Percentiles rank a stretch among this genome's conserved stretches.
These are phyloP conservation scores for Apiospora koreana DNA, from an alignment of 2,329 filamentous ascomycete species.

Conservation along the genomic window DNA sequence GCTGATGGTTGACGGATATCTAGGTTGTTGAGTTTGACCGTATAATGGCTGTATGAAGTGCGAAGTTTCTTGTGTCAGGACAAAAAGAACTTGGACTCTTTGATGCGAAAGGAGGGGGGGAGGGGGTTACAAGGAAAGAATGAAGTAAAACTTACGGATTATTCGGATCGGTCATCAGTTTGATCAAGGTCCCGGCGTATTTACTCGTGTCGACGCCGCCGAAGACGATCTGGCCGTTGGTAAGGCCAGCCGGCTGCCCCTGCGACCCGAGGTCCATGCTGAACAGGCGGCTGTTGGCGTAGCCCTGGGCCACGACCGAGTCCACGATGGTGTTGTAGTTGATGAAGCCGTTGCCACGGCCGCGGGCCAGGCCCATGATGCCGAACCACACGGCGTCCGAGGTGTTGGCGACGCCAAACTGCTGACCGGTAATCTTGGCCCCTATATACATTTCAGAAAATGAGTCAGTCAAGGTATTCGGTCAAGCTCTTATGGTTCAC, in stretches of 20 bases:
- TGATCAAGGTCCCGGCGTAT: conserved; percentile 46
- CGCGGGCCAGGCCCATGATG: conserved; percentile 52
- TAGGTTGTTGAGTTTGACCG: conserved; percentile 26
- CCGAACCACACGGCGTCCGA: conserved; percentile 52
- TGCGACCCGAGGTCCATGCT: conserved; percentile 49
- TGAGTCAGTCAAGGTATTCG: background rate
- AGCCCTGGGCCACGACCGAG: conserved; percentile 45
- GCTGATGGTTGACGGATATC: conserved; percentile 21
- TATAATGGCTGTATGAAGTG: conserved; percentile 27
- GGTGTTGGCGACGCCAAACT: conserved; percentile 48
- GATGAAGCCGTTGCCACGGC: conserved; percentile 40
- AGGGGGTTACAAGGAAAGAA: conserved; percentile 32
- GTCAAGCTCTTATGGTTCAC: background rate
- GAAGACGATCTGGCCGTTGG: conserved; percentile 52
- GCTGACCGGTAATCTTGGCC: conserved; percentile 43
- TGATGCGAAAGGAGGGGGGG: conserved; percentile 43
- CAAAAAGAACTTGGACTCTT: too few relatives aligned
- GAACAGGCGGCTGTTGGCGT: conserved; percentile 53
- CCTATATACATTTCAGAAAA: conserved; percentile 22
- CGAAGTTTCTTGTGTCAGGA: background rate
- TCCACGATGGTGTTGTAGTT: conserved; percentile 57
- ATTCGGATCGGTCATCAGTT: background rate
- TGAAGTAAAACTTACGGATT: background rate
- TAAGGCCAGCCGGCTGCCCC: conserved; percentile 30
- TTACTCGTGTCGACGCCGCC: conserved; percentile 55